Percentiles rank a stretch among this genome's conserved stretches.
Conservation (phyloP, 106 monocot genomes). For the Dendrobium huoshanense region DNA sequence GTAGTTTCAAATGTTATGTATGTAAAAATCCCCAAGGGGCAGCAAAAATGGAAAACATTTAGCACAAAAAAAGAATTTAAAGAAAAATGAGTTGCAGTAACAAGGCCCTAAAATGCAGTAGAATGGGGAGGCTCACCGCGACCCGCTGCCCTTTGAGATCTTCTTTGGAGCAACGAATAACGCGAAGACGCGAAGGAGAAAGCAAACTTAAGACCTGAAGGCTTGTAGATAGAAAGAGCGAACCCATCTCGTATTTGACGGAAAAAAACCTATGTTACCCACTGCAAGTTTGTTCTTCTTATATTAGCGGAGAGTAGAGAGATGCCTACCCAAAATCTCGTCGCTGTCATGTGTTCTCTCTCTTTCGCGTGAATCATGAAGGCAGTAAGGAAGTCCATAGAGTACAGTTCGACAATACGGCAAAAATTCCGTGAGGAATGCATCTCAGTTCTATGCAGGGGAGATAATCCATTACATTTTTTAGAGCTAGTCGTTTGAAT, state of each 20-base stretch:
- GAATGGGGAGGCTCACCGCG: slow-evolving; percentile 12
- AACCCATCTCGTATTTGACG: not conserved
- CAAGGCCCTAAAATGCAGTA: not conserved
- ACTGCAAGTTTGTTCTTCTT: not conserved
- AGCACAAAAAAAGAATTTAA: not conserved
- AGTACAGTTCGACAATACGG: too few relatives aligned
- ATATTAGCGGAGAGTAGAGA: not conserved
- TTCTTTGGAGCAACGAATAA: slow-evolving; percentile 9
- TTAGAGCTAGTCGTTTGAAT: too few relatives aligned
- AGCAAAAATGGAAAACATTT: not conserved
- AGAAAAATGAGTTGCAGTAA: not conserved
- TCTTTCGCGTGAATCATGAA: not conserved
- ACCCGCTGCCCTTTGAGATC: slow-evolving; percentile 21
- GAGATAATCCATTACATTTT: too few relatives aligned
- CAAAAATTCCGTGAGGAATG: too few relatives aligned
- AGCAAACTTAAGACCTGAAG: not conserved
- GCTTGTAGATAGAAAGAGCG: not conserved
- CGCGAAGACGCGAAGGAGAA: not conserved
- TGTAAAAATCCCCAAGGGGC: too few relatives aligned
- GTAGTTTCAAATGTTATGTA: too few relatives aligned
- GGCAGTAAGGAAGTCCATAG: not conserved
- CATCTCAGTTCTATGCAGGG: too few relatives aligned
- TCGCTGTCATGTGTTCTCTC: slow-evolving; percentile 3
- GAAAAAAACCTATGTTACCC: not conserved
- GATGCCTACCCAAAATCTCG: not conserved